Percentiles rank a stretch among this genome's conserved stretches.
These are phyloP conservation scores for Thalassiosira delicatula DNA, from an alignment of 352 stramenopile species.

Conservation along the genomic window DNA sequence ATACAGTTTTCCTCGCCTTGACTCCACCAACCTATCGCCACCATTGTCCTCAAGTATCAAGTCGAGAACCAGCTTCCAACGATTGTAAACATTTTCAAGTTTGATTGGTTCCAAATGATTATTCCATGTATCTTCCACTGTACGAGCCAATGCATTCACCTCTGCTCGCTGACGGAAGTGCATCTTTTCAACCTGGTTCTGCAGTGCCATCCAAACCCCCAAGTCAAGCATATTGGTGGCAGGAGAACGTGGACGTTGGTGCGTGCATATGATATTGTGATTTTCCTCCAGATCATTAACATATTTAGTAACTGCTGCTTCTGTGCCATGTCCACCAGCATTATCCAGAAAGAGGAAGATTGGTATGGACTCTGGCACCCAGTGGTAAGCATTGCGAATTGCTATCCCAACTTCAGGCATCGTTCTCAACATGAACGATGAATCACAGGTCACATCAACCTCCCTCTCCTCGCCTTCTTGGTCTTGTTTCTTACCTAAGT, in stretches of 20 bases:
- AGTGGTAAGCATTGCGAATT: not conserved
- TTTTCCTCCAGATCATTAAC: not conserved
- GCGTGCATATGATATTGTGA: not conserved
- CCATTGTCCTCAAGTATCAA: not conserved
- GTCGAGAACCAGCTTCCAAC: not conserved
- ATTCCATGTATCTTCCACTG: not conserved
- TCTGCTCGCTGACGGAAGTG: too few relatives aligned
- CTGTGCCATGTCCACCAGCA: not conserved
- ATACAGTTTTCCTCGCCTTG: not conserved
- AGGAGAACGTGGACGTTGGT: conserved; percentile 31
- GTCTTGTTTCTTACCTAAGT: not conserved
- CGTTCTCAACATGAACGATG: not conserved
- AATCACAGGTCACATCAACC: not conserved
- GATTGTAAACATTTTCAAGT: not conserved
- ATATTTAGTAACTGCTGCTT: not conserved
- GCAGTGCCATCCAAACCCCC: conserved; percentile 46
- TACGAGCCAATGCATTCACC: too few relatives aligned
- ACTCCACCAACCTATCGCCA: not conserved
- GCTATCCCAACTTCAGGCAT: not conserved
- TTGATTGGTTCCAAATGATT: not conserved
- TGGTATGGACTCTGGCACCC: not conserved
- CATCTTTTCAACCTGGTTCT: conserved; percentile 49
- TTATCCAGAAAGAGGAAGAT: not conserved
- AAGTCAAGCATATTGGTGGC: conserved; percentile 12
- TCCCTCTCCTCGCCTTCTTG: not conserved